phyloP scores from a whole-genome alignment of 768 basidiomycete species.

The Russula griseocarnosa region DNA sequence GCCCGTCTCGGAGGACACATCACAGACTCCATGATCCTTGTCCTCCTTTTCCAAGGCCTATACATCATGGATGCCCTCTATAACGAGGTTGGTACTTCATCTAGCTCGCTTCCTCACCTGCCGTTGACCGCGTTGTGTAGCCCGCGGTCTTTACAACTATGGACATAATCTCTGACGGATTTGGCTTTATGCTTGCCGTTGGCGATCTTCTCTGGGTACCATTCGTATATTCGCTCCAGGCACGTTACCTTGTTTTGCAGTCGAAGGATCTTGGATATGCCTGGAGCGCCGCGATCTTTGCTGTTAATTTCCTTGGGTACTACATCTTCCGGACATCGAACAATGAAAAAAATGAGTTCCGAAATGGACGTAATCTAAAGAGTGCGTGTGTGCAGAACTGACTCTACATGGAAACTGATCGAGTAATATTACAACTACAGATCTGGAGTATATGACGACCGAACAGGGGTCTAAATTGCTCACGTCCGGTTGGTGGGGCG shows the following conservation, averaged over 20 bases:
- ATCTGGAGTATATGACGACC: constrained; percentile 74
- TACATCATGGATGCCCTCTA: constrained; percentile 86
- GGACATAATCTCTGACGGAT: constrained; percentile 97
- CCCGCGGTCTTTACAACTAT: constrained; percentile 89
- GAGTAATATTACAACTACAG: constrained; percentile 38
- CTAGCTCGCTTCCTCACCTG: not conserved
- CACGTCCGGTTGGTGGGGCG: constrained; percentile 97
- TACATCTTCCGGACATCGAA: constrained; percentile 90
- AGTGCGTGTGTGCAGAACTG: constrained; percentile 42
- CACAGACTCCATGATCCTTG: constrained; percentile 91
- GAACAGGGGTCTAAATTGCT: constrained; percentile 84
- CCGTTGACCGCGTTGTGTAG: constrained; percentile 39
- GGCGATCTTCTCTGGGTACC: constrained; percentile 95
- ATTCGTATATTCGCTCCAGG: constrained; percentile 90
- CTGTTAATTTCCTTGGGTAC: constrained; percentile 68
- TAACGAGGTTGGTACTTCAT: constrained; percentile 64
- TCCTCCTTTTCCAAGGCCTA: constrained; percentile 77
- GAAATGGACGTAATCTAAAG: constrained; percentile 91
- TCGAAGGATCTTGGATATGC: constrained; percentile 71
- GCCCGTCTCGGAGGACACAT: constrained; percentile 67
- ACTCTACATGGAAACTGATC: not conserved
- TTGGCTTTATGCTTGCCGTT: constrained; percentile 96
- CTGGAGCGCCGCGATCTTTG: constrained; percentile 54
- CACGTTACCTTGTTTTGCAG: constrained; percentile 90
- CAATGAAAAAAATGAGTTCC: constrained; percentile 92